Evolutionary conservation across 306 rosid genomes (phyloP).

Genomic region (Quercus cerris): DNA sequence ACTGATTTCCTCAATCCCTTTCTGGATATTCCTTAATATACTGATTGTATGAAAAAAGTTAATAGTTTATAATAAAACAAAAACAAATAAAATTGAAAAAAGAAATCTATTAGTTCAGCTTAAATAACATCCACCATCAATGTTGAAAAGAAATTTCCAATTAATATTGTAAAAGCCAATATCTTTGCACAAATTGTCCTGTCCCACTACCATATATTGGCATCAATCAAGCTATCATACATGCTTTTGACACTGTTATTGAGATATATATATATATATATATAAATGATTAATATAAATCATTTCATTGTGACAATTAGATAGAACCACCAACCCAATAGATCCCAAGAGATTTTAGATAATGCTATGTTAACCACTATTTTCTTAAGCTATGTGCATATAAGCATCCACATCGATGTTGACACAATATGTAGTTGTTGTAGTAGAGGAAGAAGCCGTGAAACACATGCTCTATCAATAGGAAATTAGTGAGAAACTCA

Average conservation of each 20-base stretch:
- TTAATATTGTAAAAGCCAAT: neutral
- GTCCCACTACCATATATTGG: neutral
- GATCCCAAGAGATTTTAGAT: slow-evolving; percentile 20
- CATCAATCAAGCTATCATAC: neutral
- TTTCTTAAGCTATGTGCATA: neutral
- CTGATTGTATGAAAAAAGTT: no score
- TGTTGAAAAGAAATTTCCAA: neutral
- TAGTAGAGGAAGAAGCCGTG: neutral
- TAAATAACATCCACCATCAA: neutral
- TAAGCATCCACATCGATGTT: slow-evolving; percentile 15
- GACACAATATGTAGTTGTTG: slow-evolving; percentile 1
- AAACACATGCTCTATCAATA: neutral
- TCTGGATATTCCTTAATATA: no score
- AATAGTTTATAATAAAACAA: no score
- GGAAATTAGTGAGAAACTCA: neutral
- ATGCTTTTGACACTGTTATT: neutral
- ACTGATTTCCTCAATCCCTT: no score
- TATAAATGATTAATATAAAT: neutral
- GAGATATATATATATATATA: neutral
- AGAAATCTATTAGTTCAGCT: neutral
- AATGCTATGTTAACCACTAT: slow-evolving; percentile 23
- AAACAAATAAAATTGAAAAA: no score
- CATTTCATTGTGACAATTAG: slow-evolving; percentile 11
- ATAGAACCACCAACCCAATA: slow-evolving; percentile 26
- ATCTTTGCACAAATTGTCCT: neutral